These are phyloP conservation scores for Lasiodiplodia hormozganensis DNA, from an alignment of 2,329 filamentous ascomycete species.

Conservation along the genomic window DNA sequence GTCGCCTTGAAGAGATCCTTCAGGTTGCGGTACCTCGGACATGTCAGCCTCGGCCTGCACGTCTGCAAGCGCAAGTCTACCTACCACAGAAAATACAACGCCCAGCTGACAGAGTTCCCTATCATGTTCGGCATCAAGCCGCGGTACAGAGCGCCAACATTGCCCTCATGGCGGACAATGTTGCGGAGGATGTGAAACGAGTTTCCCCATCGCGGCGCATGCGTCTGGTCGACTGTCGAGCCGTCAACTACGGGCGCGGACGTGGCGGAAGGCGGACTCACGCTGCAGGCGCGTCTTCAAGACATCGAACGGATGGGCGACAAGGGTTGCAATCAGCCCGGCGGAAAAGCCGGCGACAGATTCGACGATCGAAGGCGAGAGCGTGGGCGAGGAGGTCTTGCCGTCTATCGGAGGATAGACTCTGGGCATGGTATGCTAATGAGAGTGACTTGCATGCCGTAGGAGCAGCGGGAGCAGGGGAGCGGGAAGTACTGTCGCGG, in stretches of 20 bases:
- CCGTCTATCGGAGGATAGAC: conserved; percentile 57
- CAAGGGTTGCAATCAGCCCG: conserved; percentile 83
- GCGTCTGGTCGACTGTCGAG: conserved; percentile 29
- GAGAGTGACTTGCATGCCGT: conserved; percentile 27
- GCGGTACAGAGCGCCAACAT: conserved; percentile 78
- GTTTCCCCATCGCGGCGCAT: conserved; percentile 50
- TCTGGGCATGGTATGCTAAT: conserved; percentile 51
- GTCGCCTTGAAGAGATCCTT: conserved; percentile 60
- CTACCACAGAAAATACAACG: conserved; percentile 81
- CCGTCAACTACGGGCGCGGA: conserved; percentile 11
- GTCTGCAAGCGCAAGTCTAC: background rate
- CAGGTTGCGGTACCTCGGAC: conserved; percentile 61
- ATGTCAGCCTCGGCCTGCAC: background rate
- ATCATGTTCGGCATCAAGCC: conserved; percentile 89
- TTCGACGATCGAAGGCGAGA: conserved; percentile 78
- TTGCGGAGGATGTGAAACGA: conserved; percentile 60
- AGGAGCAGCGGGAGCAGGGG: conserved; percentile 21
- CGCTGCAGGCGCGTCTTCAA: conserved; percentile 96
- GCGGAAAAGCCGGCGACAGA: conserved; percentile 88
- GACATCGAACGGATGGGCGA: conserved; percentile 90
- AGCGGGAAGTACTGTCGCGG: conserved; percentile 19
- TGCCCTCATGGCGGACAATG: conserved; percentile 62
- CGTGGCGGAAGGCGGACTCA: conserved; percentile 49
- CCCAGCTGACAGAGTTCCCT: conserved; percentile 91
- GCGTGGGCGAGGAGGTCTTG: conserved; percentile 45